Conservation (phyloP, 306 rosid genomes). For the Vigna mungo region DNA sequence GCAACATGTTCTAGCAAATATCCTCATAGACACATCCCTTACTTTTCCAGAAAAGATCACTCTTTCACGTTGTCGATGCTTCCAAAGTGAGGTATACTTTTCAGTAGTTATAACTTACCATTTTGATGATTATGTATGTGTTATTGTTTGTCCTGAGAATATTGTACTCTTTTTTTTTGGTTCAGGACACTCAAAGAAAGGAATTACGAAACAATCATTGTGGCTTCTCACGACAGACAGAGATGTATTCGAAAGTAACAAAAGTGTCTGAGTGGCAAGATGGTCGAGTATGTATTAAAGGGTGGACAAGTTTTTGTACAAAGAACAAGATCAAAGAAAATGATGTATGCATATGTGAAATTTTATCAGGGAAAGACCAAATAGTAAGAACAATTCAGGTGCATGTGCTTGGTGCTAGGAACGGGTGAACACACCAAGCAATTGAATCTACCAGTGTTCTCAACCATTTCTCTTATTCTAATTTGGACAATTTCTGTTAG, state of each 20-base stretch:
- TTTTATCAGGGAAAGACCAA: neutral
- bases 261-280: constrained; percentile 20
- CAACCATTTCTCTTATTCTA: neutral
- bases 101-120: neutral
- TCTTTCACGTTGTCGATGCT: constrained; percentile 36
- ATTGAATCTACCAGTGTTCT: neutral
- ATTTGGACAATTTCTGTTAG: neutral
- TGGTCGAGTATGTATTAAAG: constrained; percentile 12
- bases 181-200: constrained; percentile 6
- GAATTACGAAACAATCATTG: neutral
- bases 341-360: constrained; percentile 43
- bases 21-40: neutral
- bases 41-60: constrained; percentile 9
- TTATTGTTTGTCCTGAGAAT: neutral
- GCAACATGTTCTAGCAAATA: constrained; percentile 26
- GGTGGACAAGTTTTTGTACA: constrained; percentile 31
- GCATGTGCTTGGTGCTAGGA: constrained; percentile 29
- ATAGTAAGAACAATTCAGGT: neutral
- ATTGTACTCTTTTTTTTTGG: neutral
- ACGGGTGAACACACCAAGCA: neutral
- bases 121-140: neutral
- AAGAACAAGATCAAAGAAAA: constrained; percentile 15
- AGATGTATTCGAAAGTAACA: neutral
- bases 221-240: neutral
- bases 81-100: constrained; percentile 27